These are phyloP conservation scores for Cydonia oblonga DNA, from an alignment of 331 rosid genomes.

Conservation along the genomic window DNA sequence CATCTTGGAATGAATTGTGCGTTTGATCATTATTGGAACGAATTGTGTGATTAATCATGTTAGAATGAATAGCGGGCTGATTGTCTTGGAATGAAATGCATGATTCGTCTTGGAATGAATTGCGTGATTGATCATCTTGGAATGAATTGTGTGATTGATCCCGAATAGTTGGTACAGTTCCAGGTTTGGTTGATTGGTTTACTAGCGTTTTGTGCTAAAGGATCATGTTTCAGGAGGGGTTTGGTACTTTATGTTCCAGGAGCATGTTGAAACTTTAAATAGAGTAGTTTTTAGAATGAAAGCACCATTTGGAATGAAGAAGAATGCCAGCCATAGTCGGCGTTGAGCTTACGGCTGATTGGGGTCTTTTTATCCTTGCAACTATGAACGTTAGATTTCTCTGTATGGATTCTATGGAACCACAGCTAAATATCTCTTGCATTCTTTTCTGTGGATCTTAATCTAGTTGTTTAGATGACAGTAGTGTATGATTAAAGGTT, in stretches of 20 bases:
- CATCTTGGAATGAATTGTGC: too few species aligned
- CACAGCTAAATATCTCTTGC: background rate
- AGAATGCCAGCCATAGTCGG: background rate
- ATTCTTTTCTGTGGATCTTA: background rate
- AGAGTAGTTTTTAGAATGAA: background rate
- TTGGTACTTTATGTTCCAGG: background rate
- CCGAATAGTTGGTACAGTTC: background rate
- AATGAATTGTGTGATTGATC: background rate
- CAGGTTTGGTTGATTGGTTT: background rate
- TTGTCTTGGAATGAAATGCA: background rate
- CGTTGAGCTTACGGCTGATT: background rate
- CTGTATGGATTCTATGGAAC: background rate
- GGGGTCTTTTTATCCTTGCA: background rate
- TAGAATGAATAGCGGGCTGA: too few species aligned
- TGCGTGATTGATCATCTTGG: background rate
- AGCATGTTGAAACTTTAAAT: background rate
- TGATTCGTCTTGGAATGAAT: background rate
- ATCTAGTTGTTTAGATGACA: background rate
- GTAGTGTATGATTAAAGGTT: background rate
- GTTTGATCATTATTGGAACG: background rate
- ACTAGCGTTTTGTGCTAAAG: background rate
- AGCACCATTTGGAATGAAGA: background rate
- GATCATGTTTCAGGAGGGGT: background rate
- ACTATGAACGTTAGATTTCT: background rate
- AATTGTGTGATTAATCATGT: background rate